Base-by-base conservation (phyloP, 2,329 filamentous ascomycete species). In the Phoma sp. region DNA sequence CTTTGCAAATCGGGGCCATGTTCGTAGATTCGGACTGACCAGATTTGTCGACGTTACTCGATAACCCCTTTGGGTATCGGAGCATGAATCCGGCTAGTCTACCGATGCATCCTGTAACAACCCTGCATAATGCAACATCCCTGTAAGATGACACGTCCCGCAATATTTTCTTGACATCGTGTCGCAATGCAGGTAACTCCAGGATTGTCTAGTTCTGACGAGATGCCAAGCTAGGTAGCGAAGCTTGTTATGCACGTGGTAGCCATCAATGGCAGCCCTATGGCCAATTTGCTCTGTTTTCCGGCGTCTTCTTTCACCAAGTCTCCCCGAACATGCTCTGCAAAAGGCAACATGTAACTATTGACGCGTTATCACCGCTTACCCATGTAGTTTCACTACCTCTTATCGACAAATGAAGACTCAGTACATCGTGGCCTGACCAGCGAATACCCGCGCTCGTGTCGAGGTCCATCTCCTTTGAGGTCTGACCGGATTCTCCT, bases 31-130 rank as follows among this genome's bases (percentile, higher is more conserved):
- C 35, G n/a, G 32, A 51, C 13, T 40, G 33, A 39, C 25, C 25
- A 30, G 11, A 38, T 51, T 33, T 27, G 40, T 51, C n/a, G 39
- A 33, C 39, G 25, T 25, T 32, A 51, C 25, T 30, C 33, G 24
- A 51, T 45, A 27, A 29, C 48, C 45, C 41, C 35, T 51, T 51
- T 18, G 29, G 25, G 48, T n/a, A 45, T 40, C 48, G 48, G 48
- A 51, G 40, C 24, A 39, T 37, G 25, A 24, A 35, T 38, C 33
- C 11, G 48, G 48, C 45, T 39, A 51, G 40, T 22, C 11, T 39
- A 24, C 18, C 29, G 27, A 35, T n/a, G 48, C 48, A 35, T 32
- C 4, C 42, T 33, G 39, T 32, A 22, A 14, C 22, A 22, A 11
- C 27, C 40, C 14, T 43, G 40, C 9, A 33, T 32, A 7, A 35